Conservation (phyloP, 441 rosid genomes). For the Croton laevigatus region DNA sequence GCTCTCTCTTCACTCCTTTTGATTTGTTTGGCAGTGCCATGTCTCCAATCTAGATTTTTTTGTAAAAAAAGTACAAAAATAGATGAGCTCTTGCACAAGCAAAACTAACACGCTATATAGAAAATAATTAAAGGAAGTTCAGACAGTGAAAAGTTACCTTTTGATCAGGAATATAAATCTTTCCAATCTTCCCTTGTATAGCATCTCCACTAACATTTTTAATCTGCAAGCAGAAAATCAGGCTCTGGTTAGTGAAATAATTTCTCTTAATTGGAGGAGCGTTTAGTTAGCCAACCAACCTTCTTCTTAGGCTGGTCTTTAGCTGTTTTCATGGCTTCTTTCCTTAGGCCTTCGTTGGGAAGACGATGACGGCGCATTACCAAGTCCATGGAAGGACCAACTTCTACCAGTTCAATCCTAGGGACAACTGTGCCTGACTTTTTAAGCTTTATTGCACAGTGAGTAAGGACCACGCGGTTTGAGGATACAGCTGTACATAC, state of each 20-base stretch:
- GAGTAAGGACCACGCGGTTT: constrained; percentile 59
- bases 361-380: constrained; percentile 82
- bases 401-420: constrained; percentile 82
- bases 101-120: neutral
- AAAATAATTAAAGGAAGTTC: neutral
- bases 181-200: constrained; percentile 63
- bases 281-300: constrained; percentile 39
- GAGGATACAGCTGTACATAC: constrained; percentile 79
- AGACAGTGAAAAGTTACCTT: constrained; percentile 40
- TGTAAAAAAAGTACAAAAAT: neutral
- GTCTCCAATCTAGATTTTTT: constrained; percentile 56
- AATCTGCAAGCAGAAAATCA: constrained; percentile 39
- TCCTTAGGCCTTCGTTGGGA: constrained; percentile 70
- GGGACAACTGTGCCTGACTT: constrained; percentile 85
- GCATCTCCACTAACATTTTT: constrained; percentile 74
- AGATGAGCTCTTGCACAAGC: neutral
- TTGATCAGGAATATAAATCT: constrained; percentile 88
- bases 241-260: constrained; percentile 15
- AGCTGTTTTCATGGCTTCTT: constrained; percentile 79
- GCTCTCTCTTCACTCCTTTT: constrained; percentile 93
- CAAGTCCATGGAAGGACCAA: constrained; percentile 94
- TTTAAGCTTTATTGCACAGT: constrained; percentile 80
- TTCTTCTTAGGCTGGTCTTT: constrained; percentile 81
- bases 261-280: neutral
- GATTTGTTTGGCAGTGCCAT: constrained; percentile 58